phyloP scores from a whole-genome alignment of 2,329 filamentous ascomycete genomes.

The Neonectria sp. region DNA sequence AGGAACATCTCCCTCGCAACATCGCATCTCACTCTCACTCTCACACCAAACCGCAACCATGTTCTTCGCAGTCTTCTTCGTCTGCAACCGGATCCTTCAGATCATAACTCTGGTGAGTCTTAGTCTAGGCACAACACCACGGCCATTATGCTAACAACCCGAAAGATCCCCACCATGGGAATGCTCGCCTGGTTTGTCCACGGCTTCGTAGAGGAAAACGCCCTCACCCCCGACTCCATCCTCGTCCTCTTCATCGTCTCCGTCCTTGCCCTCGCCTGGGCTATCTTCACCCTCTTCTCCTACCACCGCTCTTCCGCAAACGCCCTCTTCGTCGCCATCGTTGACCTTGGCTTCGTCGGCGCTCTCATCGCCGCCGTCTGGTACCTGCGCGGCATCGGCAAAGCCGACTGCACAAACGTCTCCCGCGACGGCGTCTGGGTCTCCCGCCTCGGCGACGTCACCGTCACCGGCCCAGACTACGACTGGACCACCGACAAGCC shows the following conservation, averaged over 20 bases:
- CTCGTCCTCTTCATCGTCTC: constrained; percentile 79
- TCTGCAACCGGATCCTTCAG: constrained; percentile 73
- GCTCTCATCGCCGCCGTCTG: constrained; percentile 76
- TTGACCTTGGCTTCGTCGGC: constrained; percentile 75
- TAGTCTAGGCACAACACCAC: not conserved
- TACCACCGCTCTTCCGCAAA: constrained; percentile 75
- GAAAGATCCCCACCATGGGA: constrained; percentile 74
- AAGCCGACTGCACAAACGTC: constrained; percentile 78
- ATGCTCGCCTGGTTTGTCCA: constrained; percentile 79
- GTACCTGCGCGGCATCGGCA: constrained; percentile 70
- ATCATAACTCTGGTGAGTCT: constrained; percentile 74
- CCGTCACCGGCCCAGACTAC: constrained; percentile 66
- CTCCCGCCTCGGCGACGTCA: constrained; percentile 73
- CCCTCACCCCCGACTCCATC: constrained; percentile 73
- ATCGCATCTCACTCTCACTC: constrained; percentile 16
- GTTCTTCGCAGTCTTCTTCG: constrained; percentile 75
- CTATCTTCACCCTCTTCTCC: constrained; percentile 75
- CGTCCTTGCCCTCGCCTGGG: constrained; percentile 74
- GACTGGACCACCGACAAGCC: constrained; percentile 77
- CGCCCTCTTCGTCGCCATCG: constrained; percentile 71
- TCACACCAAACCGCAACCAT: constrained; percentile 58
- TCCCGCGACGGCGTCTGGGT: constrained; percentile 64
- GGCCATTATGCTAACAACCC: not conserved
- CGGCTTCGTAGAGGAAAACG: constrained; percentile 69
- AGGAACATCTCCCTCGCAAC: not conserved